phyloP scores from a whole-genome alignment of 1,139 yeast species.

The Candida tetrigidarum region DNA sequence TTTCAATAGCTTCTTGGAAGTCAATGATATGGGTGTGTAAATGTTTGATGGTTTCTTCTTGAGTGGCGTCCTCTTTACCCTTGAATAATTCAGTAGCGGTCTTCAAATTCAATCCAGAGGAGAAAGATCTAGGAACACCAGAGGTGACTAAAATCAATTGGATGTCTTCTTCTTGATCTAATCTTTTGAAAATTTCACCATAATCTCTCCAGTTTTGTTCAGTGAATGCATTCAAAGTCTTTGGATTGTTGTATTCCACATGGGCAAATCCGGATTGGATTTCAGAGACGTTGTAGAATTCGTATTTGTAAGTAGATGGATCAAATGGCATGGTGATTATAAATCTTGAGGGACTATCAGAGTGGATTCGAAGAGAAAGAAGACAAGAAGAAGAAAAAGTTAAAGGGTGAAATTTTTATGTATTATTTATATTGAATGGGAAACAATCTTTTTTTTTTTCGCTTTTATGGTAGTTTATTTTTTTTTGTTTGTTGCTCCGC shows the following conservation, averaged over 20 bases:
- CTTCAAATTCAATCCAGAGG: conserved; percentile 69
- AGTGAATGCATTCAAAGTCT: conserved; percentile 61
- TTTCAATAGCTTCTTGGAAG: conserved; percentile 60
- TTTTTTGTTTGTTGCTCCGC: too few species aligned
- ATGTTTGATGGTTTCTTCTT: conserved; percentile 24
- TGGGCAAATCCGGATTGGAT: conserved; percentile 56
- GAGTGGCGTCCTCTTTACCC: not conserved
- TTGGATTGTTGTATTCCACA: conserved; percentile 67
- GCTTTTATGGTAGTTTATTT: too few species aligned
- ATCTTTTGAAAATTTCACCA: conserved; percentile 47
- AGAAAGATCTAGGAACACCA: conserved; percentile 59
- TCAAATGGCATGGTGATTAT: conserved; percentile 26
- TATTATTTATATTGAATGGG: too few species aligned
- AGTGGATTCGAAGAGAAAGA: not conserved
- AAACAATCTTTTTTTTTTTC: not conserved
- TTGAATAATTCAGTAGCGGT: conserved; percentile 28
- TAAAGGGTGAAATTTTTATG: conserved; percentile 1
- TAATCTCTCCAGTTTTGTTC: conserved; percentile 60
- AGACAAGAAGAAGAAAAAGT: not conserved
- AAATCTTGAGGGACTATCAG: not conserved
- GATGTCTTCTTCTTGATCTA: conserved; percentile 51
- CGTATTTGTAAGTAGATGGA: conserved; percentile 34
- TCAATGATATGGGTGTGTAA: conserved; percentile 50
- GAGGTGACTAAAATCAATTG: conserved; percentile 60
- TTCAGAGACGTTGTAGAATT: conserved; percentile 44